A percentile compares a stretch with the other conserved stretches of the same genome.
Conservation (phyloP, 23 red algal genomes). For the Gracilaria caudata region DNA sequence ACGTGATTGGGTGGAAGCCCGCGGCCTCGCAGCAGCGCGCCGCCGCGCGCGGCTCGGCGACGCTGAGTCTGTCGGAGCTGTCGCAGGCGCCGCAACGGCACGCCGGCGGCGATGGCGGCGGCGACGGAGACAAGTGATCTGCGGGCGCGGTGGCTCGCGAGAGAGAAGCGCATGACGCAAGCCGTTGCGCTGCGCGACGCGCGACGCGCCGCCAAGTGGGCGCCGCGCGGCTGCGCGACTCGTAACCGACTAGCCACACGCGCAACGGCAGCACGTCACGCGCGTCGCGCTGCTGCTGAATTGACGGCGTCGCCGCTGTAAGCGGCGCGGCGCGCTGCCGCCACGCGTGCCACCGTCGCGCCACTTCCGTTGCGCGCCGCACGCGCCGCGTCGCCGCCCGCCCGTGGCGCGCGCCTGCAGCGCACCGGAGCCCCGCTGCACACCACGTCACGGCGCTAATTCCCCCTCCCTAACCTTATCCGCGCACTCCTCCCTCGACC, state of each 20-base stretch:
- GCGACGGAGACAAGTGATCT: too few species aligned
- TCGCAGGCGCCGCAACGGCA: not conserved
- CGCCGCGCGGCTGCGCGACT: not conserved
- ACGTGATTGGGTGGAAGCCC: slow-evolving; percentile 92
- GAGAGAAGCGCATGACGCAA: not conserved
- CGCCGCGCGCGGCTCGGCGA: slow-evolving; percentile 12
- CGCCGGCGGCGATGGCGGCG: not conserved
- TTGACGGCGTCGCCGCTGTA: slow-evolving; percentile 1
- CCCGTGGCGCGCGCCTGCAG: not conserved
- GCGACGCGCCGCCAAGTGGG: not conserved
- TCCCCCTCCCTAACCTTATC: too few species aligned
- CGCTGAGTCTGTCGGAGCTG: not conserved
- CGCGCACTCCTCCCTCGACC: too few species aligned
- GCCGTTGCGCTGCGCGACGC: not conserved
- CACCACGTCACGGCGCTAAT: slow-evolving; percentile 12
- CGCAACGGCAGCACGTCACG: slow-evolving; percentile 8
- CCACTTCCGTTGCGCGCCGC: not conserved
- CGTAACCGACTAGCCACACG: too few species aligned
- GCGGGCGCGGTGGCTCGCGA: too few species aligned
- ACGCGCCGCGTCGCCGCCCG: not conserved
- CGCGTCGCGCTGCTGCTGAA: not conserved
- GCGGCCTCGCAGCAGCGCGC: slow-evolving; percentile 26
- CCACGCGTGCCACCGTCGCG: slow-evolving; percentile 20
- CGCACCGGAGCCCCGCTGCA: too few species aligned
- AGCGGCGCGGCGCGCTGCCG: not conserved